Evolutionary conservation across 352 stramenopile genomes (phyloP).

Genomic region (Phytophthora macrochlamydospora): DNA sequence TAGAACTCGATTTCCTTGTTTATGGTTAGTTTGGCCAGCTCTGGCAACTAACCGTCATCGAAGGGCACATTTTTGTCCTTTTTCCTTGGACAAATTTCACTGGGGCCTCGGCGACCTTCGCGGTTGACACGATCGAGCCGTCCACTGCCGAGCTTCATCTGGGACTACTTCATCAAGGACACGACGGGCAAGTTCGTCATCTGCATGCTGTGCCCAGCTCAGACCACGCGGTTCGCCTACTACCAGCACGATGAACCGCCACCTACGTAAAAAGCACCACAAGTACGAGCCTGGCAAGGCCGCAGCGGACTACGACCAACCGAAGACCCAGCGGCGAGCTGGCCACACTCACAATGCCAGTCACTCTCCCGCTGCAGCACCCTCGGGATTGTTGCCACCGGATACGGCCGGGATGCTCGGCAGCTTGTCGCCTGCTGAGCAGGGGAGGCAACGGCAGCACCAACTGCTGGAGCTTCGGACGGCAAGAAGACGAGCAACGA

Average conservation of each 20-base stretch:
- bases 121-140: no score
- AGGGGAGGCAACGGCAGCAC: slow-evolving; percentile 39
- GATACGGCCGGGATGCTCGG: slow-evolving; percentile 39
- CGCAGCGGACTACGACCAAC: slow-evolving; percentile 65
- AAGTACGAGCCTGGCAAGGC: slow-evolving; percentile 80
- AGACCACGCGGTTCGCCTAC: slow-evolving; percentile 79
- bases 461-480: slow-evolving; percentile 70
- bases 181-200: slow-evolving; percentile 78
- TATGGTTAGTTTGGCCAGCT: no score
- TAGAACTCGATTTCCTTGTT: no score
- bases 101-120: no score
- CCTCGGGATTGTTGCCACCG: not conserved
- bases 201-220: slow-evolving; percentile 71
- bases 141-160: no score
- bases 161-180: slow-evolving; percentile 63
- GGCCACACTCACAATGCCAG: not conserved
- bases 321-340: no score
- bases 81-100: no score
- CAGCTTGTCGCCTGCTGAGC: slow-evolving; percentile 35
- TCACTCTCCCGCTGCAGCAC: slow-evolving; percentile 2
- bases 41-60: no score
- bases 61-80: no score
- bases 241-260: slow-evolving; percentile 88
- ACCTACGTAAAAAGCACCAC: slow-evolving; percentile 82
- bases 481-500: slow-evolving; percentile 44